Percentiles rank a stretch among this genome's conserved stretches.
Evolutionary conservation across 495 filamentous ascomycete genomes (phyloP).

Genomic region (Penicillium paradoxum): DNA sequence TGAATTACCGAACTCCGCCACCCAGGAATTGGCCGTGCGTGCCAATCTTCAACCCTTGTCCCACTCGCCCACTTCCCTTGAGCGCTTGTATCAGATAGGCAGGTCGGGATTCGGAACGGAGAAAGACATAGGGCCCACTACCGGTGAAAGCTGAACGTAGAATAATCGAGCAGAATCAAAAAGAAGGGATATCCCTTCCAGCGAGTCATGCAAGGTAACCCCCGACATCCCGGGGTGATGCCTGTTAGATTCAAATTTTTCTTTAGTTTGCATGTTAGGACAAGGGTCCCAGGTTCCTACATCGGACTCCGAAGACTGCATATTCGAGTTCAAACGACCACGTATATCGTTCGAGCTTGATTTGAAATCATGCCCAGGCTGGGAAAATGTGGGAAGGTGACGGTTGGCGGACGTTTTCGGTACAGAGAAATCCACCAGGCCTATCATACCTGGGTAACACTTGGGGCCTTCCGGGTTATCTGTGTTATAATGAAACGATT

Average conservation of each 20-base stretch:
- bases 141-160: neutral
- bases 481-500: no score
- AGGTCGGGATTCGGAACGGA: neutral
- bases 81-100: conserved; percentile 6
- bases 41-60: neutral
- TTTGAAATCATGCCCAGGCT: no score
- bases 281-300: neutral
- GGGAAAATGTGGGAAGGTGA: no score
- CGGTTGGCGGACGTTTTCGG: neutral
- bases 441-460: no score
- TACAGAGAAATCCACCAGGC: no score
- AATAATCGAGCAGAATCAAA: neutral
- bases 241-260: no score
- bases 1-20: neutral
- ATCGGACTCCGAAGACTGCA: neutral
- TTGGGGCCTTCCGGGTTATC: no score
- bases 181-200: neutral
- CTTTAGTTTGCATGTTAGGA: no score
- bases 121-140: neutral
- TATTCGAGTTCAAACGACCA: neutral
- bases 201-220: neutral
- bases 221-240: neutral
- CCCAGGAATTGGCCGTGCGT: neutral
- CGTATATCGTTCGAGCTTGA: neutral
- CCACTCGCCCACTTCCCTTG: neutral